Percentiles rank a stretch among this genome's conserved stretches.
These are phyloP conservation scores for Xylaria bambusicola DNA, from an alignment of 495 filamentous ascomycete genomes.

Conservation along the genomic window DNA sequence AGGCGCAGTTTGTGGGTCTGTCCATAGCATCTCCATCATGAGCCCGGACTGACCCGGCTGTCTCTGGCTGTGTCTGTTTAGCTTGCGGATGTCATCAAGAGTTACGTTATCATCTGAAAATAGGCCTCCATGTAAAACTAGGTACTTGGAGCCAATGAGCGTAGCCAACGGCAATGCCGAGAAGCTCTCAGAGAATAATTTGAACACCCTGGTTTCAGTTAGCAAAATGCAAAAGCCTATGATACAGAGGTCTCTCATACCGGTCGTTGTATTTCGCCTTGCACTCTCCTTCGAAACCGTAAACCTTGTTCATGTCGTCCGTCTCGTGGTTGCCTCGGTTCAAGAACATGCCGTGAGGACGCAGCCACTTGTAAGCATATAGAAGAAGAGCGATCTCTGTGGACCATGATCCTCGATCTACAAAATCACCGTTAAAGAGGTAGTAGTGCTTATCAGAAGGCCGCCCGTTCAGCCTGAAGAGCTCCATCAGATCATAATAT, in stretches of 20 bases:
- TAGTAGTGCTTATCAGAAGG: slow-evolving; percentile 85
- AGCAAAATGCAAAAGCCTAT: slow-evolving; percentile 13
- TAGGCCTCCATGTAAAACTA: slow-evolving; percentile 92
- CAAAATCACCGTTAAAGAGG: slow-evolving; percentile 99
- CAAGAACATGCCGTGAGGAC: slow-evolving; percentile 84
- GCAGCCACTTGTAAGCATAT: slow-evolving; percentile 96
- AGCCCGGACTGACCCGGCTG: slow-evolving; percentile 94
- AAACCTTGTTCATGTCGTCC: slow-evolving; percentile 99
- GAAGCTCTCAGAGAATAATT: slow-evolving; percentile 98
- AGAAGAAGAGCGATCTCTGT: slow-evolving; percentile 92
- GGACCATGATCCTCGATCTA: slow-evolving; percentile 96
- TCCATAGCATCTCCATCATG: slow-evolving; percentile 99
- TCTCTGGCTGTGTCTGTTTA: slow-evolving; percentile 87
- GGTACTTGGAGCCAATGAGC: slow-evolving; percentile 85
- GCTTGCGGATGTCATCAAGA: slow-evolving; percentile 88
- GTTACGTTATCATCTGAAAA: slow-evolving; percentile 97
- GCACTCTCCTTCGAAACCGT: slow-evolving; percentile 98
- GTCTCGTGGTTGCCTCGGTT: slow-evolving; percentile 99
- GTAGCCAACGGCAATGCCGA: slow-evolving; percentile 92
- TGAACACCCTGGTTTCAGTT: slow-evolving; percentile 64
- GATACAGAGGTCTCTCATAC: slow-evolving; percentile 21
- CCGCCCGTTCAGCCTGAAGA: slow-evolving; percentile 88
- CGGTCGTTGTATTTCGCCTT: slow-evolving; percentile 96
- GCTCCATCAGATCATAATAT: slow-evolving; percentile 94
- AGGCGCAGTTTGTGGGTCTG: slow-evolving; percentile 83